Percentiles rank a stretch among this genome's conserved stretches.
These are phyloP conservation scores for Sergeia podlipaevii DNA, from an alignment of 208 protist species.

Conservation along the genomic window DNA sequence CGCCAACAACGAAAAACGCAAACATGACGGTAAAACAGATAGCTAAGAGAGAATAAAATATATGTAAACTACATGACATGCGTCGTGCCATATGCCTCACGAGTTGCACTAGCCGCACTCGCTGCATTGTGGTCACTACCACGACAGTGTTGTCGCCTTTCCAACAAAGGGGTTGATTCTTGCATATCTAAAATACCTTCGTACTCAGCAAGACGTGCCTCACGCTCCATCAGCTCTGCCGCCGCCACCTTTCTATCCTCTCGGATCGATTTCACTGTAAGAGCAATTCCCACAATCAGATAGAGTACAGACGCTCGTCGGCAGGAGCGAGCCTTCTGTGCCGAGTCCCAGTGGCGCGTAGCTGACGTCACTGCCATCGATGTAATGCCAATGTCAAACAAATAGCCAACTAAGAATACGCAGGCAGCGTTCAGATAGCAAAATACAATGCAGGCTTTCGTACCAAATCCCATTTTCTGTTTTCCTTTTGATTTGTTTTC, in stretches of 20 bases:
- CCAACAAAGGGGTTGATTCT: constrained; percentile 12
- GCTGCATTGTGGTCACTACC: too few species aligned
- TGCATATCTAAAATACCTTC: too few species aligned
- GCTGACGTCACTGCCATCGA: constrained; percentile 58
- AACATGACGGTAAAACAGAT: too few species aligned
- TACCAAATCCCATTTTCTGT: constrained; percentile 51
- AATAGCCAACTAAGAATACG: constrained; percentile 70
- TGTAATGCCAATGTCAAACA: constrained; percentile 59
- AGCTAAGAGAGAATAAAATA: too few species aligned
- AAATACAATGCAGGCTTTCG: constrained; percentile 70
- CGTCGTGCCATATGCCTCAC: too few species aligned
- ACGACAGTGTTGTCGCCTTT: too few species aligned
- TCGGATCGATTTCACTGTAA: constrained; percentile 18
- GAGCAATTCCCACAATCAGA: constrained; percentile 37
- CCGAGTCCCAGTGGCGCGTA: constrained; percentile 48
- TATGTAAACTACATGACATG: too few species aligned
- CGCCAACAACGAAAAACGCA: too few species aligned
- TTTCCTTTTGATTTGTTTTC: background rate
- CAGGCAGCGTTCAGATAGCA: constrained; percentile 65
- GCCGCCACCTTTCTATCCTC: background rate
- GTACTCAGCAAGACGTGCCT: constrained; percentile 7
- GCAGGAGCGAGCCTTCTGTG: constrained; percentile 59
- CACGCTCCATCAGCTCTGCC: background rate
- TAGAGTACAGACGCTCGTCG: constrained; percentile 65
- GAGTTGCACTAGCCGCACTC: too few species aligned